Evolutionary conservation across 306 rosid species (phyloP), one percentile per base, ranked within the genome.

Genomic region (Prunus mume): DNA sequence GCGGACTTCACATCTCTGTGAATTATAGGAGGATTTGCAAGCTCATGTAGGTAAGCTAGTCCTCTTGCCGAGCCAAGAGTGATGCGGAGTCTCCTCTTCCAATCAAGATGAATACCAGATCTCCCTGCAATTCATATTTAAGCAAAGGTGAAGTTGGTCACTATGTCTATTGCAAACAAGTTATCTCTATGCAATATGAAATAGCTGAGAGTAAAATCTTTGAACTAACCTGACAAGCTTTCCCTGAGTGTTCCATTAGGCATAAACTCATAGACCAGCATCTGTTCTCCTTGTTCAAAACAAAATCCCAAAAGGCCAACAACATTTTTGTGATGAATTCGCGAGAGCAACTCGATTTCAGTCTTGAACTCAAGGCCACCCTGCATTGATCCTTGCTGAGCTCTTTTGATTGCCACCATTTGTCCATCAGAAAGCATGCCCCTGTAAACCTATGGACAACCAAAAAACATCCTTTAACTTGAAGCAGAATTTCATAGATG

Each of bases 41-140:
- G 98, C 79, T 95, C 98, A 50, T 95, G 98, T 12, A 92, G 85
- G 79, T 95, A 95, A 61, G 97, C 86, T n/a, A 95, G 89, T 81
- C 98, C 98, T 89, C 98, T 86, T 0, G 97, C 97, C 3, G 97
- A 95, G 73, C 98, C 98, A 64, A 95, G 97, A 49, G 98, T 93
- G 49, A 92, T 57, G 8, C 97, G 94, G 34, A 95, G 95, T 75
- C 98, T 89, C 83, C 97, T 90, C 85, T 95, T 95, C 98, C 98
- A 95, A 71, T 95, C 98, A 38, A 92, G 97, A 77, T 80, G 78
- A 83, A 87, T 86, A 32, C 88, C 96, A 60, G 91, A 89, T 79
- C 75, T 92, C 69, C 97, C 97, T 95, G 81, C 72, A 82, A 60
- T 19, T 74, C 83, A 54, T 72, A 80, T 77, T 69, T 10, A 51